These are phyloP conservation scores for Astraeus odoratus DNA, from an alignment of 768 basidiomycete genomes.

Conservation along the genomic window DNA sequence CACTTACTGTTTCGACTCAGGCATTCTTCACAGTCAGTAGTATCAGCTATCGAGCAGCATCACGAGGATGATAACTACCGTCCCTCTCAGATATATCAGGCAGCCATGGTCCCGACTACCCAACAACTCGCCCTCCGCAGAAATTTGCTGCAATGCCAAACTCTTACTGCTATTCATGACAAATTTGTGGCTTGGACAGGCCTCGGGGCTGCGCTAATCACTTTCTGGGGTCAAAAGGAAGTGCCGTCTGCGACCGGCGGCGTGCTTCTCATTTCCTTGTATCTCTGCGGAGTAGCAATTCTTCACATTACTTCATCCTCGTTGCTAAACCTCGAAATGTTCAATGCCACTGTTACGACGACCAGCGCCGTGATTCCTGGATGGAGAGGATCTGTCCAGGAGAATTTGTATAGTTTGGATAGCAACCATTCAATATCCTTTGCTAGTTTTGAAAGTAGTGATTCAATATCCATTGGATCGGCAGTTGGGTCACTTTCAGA, in stretches of 20 bases:
- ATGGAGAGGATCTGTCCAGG: too few relatives aligned
- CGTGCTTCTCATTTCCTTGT: neutral
- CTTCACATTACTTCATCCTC: conserved; percentile 7
- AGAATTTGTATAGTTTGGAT: neutral
- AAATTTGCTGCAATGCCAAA: conserved; percentile 6
- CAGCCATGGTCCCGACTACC: conserved; percentile 7
- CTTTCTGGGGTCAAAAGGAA: neutral
- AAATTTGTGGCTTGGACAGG: conserved; percentile 11
- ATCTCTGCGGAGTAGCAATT: conserved; percentile 3
- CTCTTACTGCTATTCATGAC: conserved; percentile 13
- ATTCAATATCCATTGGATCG: neutral
- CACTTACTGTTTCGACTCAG: neutral
- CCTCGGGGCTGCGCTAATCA: conserved; percentile 9
- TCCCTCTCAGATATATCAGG: conserved; percentile 7
- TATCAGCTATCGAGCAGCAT: neutral
- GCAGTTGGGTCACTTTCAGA: neutral
- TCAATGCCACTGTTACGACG: neutral
- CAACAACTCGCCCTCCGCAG: conserved; percentile 10
- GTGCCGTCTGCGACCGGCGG: neutral
- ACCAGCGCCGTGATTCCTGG: too few relatives aligned
- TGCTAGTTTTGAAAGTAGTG: neutral
- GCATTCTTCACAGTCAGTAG: neutral
- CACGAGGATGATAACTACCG: neutral
- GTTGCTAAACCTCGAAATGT: conserved; percentile 1
- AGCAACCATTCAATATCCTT: neutral